Evolutionary conservation across 257 asterid genomes (phyloP).

Genomic region (Solanum tacnaense): DNA sequence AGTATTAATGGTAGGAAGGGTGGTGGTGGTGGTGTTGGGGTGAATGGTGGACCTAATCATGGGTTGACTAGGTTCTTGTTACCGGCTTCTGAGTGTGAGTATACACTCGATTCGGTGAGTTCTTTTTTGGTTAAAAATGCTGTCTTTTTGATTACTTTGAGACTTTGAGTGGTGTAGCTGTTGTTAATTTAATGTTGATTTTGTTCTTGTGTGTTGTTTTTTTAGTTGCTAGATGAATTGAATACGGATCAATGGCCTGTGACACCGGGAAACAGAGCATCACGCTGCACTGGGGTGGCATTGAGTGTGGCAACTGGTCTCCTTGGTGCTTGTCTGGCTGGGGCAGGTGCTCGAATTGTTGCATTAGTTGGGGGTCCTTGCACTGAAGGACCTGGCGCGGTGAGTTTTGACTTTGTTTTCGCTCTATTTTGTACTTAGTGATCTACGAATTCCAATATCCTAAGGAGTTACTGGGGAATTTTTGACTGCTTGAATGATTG

Average conservation of each 20-base stretch:
- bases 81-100: slow-evolving; percentile 91
- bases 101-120: slow-evolving; percentile 59
- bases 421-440: not conserved
- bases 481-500: not conserved
- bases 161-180: not conserved
- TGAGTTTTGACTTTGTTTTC: slow-evolving; percentile 28
- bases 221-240: slow-evolving; percentile 87
- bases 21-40: slow-evolving; percentile 38
- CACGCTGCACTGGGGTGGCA: slow-evolving; percentile 90
- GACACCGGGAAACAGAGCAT: slow-evolving; percentile 71
- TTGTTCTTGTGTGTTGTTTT: not conserved
- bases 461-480: not conserved
- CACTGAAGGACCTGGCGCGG: slow-evolving; percentile 98
- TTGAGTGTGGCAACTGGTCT: slow-evolving; percentile 88
- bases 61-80: slow-evolving; percentile 71
- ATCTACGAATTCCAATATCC: not conserved
- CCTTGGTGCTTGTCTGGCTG: slow-evolving; percentile 73
- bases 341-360: slow-evolving; percentile 77
- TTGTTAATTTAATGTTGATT: not conserved
- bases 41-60: slow-evolving; percentile 10
- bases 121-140: not conserved
- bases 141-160: not conserved
- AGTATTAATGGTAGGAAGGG: slow-evolving; percentile 21
- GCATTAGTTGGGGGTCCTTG: slow-evolving; percentile 97
- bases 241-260: slow-evolving; percentile 81